Evolutionary conservation across 805 yeast genomes (phyloP).

Genomic region (Saturnispora halmiae): DNA sequence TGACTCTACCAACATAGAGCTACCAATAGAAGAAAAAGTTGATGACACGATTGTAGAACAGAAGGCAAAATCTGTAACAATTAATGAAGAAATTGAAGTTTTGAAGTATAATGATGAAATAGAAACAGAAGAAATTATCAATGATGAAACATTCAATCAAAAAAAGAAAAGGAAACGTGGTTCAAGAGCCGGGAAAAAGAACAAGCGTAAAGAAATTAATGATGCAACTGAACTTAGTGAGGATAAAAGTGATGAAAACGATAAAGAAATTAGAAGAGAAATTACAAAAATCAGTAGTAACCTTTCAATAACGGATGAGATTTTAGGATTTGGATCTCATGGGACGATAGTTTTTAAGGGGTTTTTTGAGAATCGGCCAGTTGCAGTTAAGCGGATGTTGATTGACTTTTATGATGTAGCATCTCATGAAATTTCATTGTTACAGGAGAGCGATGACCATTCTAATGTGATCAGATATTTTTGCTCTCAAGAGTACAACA

Average conservation of each 20-base stretch:
- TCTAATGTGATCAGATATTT: slow-evolving; percentile 90
- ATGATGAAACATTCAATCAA: slow-evolving; percentile 9
- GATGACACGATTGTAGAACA: background rate
- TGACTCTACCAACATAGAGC: slow-evolving; percentile 18
- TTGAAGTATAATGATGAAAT: slow-evolving; percentile 2
- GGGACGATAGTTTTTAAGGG: slow-evolving; percentile 95
- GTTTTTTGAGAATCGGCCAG: slow-evolving; percentile 83
- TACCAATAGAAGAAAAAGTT: background rate
- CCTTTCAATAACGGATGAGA: slow-evolving; percentile 55
- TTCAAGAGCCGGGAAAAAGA: slow-evolving; percentile 69
- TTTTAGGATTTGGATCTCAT: slow-evolving; percentile 93
- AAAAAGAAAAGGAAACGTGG: slow-evolving; percentile 67
- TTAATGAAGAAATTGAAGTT: slow-evolving; percentile 10
- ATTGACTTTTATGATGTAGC: slow-evolving; percentile 92
- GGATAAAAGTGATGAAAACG: slow-evolving; percentile 1
- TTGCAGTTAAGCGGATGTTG: slow-evolving; percentile 91
- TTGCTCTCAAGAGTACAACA: slow-evolving; percentile 85
- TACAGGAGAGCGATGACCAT: slow-evolving; percentile 94
- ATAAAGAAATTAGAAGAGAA: slow-evolving; percentile 1
- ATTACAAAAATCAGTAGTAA: slow-evolving; percentile 28
- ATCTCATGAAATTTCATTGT: slow-evolving; percentile 74
- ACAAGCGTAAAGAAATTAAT: slow-evolving; percentile 22
- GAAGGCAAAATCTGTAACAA: slow-evolving; percentile 2
- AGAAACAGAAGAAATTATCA: slow-evolving; percentile 10
- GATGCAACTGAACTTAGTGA: background rate